Evolutionary conservation across 306 rosid genomes (phyloP), one percentile per base, ranked within the genome.

Genomic region (Hippophae gyantsensis): DNA sequence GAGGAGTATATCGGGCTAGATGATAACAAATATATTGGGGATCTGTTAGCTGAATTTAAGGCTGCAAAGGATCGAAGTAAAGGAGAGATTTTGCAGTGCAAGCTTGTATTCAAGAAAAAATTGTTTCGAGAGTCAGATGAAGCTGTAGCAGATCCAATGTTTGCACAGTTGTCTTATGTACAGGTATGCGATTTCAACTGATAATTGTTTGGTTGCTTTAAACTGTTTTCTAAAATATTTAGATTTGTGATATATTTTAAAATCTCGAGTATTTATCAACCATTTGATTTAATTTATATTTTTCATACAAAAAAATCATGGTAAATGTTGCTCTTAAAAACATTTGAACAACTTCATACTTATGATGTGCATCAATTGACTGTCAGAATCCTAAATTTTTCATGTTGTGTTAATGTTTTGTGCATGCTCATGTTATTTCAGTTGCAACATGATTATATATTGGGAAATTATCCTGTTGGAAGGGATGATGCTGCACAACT

Each of bases 121-220:
- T 74, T 90, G 51, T 90, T 90, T 77, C 85, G 95, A 10, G 95
- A 90, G 77, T 86, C 94, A n/a, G 97, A 90, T 72, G 97, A 90
- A 84, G 82, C 85, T 56, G 94, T 90, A 23, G 65, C 88, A 43
- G 97, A 86, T 64, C 86, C 94, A 74, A 90, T 90, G 95, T 90
- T 90, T 66, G 69, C 81, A 79, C 97, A 90, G 73, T 62, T 90
- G 73, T 90, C 95, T 63, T 90, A 90, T 52, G 97, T 90, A 44
- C 97, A 90, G 64, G 97, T 86, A 81, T 42, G 78, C 43, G 53
- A 66, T 60, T 57, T 66, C 55, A 60, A 55, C 48, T 54, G 25
- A 48, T 18, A 42, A 27, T 50, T 7, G 42, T 62, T 54, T 27
- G 48, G 64, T 48, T 56, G 6, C 38, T 38, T 42, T 13, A 6